Evolutionary conservation across 768 basidiomycete genomes (phyloP).

Genomic region (Tulasnella sp.): DNA sequence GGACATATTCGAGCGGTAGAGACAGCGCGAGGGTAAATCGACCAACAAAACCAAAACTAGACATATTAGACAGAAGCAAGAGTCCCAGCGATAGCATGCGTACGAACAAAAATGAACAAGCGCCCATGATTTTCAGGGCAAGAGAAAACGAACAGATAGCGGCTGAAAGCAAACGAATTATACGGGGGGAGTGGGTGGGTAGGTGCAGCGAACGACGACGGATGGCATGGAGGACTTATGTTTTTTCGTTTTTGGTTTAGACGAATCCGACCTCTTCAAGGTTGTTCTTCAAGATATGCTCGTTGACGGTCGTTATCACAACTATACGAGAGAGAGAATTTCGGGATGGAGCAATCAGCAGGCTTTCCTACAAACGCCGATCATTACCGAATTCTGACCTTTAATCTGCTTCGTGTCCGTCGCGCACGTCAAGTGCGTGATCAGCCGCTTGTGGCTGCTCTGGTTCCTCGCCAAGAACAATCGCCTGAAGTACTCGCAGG

Average conservation of each 20-base stretch:
- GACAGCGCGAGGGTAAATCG: too few species aligned
- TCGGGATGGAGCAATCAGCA: too few species aligned
- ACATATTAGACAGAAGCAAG: too few species aligned
- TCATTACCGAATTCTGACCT: constrained; percentile 27
- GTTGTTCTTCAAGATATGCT: constrained; percentile 21
- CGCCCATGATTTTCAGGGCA: background rate
- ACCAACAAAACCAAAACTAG: too few species aligned
- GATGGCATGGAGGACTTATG: too few species aligned
- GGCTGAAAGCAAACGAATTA: background rate
- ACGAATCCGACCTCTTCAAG: constrained; percentile 22
- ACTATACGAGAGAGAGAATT: constrained; percentile 6
- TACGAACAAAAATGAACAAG: background rate
- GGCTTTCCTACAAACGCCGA: too few species aligned
- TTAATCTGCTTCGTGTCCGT: constrained; percentile 32
- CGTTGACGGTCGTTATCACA: constrained; percentile 25
- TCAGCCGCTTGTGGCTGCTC: constrained; percentile 20
- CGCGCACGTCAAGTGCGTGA: constrained; percentile 27
- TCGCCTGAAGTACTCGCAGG: constrained; percentile 30
- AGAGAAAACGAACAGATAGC: too few species aligned
- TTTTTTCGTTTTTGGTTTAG: background rate
- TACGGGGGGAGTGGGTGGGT: too few species aligned
- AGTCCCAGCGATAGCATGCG: too few species aligned
- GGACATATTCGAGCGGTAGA: too few species aligned
- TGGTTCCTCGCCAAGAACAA: constrained; percentile 29
- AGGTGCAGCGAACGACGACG: too few species aligned